Evolutionary conservation across 2,329 filamentous ascomycete species (phyloP).

Genomic region (Pestalotiopsis fici): DNA sequence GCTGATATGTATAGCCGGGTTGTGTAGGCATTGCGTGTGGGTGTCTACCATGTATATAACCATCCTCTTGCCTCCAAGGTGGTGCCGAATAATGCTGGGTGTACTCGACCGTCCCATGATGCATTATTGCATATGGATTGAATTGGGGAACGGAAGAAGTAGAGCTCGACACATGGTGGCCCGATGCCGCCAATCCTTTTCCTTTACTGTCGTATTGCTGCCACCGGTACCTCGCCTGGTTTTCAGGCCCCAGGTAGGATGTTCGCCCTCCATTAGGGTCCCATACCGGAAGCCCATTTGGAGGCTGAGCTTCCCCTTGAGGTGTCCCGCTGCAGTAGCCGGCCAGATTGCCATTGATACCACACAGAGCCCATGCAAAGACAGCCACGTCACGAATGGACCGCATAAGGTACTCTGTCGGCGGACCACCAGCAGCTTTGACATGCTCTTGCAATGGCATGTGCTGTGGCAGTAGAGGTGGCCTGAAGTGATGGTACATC

Average conservation of each 20-base stretch:
- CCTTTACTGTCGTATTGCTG: slow-evolving; percentile 11
- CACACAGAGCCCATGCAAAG: slow-evolving; percentile 82
- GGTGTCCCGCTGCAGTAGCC: slow-evolving; percentile 64
- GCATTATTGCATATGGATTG: not conserved
- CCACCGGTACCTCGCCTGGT: slow-evolving; percentile 33
- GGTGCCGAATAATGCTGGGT: not conserved
- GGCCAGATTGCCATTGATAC: slow-evolving; percentile 76
- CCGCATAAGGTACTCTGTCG: slow-evolving; percentile 68
- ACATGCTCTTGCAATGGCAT: slow-evolving; percentile 45
- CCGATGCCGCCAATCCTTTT: not conserved
- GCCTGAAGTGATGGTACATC: slow-evolving; percentile 43
- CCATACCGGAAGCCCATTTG: slow-evolving; percentile 63
- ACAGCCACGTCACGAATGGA: slow-evolving; percentile 83
- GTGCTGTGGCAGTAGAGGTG: slow-evolving; percentile 42
- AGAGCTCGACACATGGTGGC: not conserved
- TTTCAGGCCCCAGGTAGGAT: slow-evolving; percentile 35
- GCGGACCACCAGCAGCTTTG: slow-evolving; percentile 52
- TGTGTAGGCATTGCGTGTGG: not conserved
- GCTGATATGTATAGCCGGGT: not conserved
- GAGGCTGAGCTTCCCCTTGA: slow-evolving; percentile 62
- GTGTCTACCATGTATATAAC: not conserved
- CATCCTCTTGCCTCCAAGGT: not conserved
- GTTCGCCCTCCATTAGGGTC: slow-evolving; percentile 39
- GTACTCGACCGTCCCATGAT: not conserved
- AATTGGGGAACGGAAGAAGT: not conserved